Base-by-base conservation (phyloP, 2,329 filamentous ascomycete species). In the Dothideomycetidae sp. region DNA sequence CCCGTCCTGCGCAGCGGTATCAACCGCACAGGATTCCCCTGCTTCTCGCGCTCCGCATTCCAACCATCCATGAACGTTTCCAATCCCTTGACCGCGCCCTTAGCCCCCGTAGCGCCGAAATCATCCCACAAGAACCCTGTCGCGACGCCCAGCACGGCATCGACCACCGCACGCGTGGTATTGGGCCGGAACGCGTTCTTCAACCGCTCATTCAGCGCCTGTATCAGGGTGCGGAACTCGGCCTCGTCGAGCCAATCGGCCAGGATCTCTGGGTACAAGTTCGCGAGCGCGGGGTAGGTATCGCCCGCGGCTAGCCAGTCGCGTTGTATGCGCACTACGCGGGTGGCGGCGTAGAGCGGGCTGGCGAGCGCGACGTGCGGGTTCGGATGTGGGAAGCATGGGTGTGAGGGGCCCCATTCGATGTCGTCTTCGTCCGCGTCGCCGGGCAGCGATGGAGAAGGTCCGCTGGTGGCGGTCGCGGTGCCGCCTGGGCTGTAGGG, bases 81-180 rank as follows among this genome's bases (percentile, higher is more conserved):
- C 12, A 94, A 61, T 7, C 62, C 67, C 39, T 67, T 70, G 31
- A 93, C 57, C 39, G 77, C 70, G 14, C 67, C 63, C 62, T 96
- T 96, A 42, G 80, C 71, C 5, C 70, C 75, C 3, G 81, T 81
- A 23, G 83, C 60, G 2, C 88, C 85, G 14, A 88, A 50, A 53
- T 96, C 88, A 42, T 98, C 90, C 84, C 85, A 96, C 21, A 96
- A 52, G 82, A 86, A 98, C 14, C 88, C 82, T 0, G 90, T 96
- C 21, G 85, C 59, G 3, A 92, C 65, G 2, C 88, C 85, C 48
- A 96, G 55, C 9, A 83, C 56, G 10, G 75, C 73, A 57, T 98
- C 90, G 1, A 93, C 46, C 51, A 86, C 74, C 48, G 92, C 93
- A 35, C 82, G 68, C 49, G 72, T 61, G 38, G 69, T 75, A 55